A percentile compares a stretch with the other conserved stretches of the same genome.
Evolutionary conservation across 1,284 basidiomycete genomes (phyloP).

Genomic region (Trichosporon sp.): DNA sequence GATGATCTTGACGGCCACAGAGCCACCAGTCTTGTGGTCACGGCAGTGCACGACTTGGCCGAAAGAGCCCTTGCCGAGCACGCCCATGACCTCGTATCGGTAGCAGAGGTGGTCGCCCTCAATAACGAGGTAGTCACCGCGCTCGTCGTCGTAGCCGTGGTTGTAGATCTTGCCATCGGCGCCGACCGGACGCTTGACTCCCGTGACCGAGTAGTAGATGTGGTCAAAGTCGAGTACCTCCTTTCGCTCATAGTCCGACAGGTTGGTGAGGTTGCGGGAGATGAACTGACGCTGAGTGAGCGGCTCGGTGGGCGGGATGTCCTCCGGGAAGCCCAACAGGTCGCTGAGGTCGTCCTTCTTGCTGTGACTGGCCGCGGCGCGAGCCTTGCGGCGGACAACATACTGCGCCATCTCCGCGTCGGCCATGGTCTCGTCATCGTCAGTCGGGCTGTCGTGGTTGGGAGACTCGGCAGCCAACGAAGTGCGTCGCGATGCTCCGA

Average conservation of each 20-base stretch:
- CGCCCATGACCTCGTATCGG: slow-evolving; percentile 88
- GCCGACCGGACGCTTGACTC: slow-evolving; percentile 27
- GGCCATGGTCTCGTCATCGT: slow-evolving; percentile 84
- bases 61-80: slow-evolving; percentile 95
- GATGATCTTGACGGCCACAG: slow-evolving; percentile 98
- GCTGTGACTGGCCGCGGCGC: slow-evolving; percentile 62
- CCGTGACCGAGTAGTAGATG: slow-evolving; percentile 60
- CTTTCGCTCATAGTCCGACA: slow-evolving; percentile 81
- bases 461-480: slow-evolving; percentile 46
- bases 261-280: slow-evolving; percentile 50
- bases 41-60: slow-evolving; percentile 95
- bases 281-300: slow-evolving; percentile 58
- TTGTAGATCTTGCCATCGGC: slow-evolving; percentile 77
- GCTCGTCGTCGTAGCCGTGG: slow-evolving; percentile 94
- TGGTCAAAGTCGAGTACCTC: slow-evolving; percentile 84
- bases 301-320: slow-evolving; percentile 64
- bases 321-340: slow-evolving; percentile 87
- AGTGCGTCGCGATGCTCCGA: slow-evolving; percentile 30
- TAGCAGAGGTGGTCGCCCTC: slow-evolving; percentile 89
- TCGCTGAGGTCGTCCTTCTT: slow-evolving; percentile 81
- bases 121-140: slow-evolving; percentile 91
- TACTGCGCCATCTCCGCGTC: slow-evolving; percentile 98
- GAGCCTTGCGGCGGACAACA: slow-evolving; percentile 79
- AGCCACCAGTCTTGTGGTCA: slow-evolving; percentile 93
- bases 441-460: slow-evolving; percentile 55